Evolutionary conservation across 306 rosid species (phyloP), one percentile per base, ranked within the genome.

Genomic region (Datisca glomerata): DNA sequence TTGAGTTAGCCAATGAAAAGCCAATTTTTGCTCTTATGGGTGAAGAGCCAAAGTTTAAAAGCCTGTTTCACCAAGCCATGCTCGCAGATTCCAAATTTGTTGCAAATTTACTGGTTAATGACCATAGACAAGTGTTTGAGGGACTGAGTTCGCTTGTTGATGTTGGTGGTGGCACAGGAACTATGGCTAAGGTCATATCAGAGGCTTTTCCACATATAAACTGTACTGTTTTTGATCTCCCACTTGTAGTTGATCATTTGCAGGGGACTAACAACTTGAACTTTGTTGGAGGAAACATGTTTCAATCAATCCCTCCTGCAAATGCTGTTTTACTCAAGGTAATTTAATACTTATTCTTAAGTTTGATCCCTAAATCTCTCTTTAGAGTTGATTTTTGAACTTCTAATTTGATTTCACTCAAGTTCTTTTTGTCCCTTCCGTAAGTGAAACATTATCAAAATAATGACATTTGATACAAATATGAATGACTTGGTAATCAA

Each of bases 101-200:
- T 6, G 18, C 48, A 0, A 17, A 18, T 36, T 12, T 32, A 16
- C 9, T 67, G 35, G 17, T 54, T 11, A 43, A 59, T 7, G 51
- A 54, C 16, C 45, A 38, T 24, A 46, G 46, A 41, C 38, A 23
- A 0, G 71, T 63, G 17, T 72, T 72, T 5, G 23, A 57, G 7
- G 59, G 74, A 0, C 12, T 67, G 41, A 24, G 23, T 15, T 53
- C 74, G 2, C 12, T 72, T 56, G 71, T 72, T 8, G 74, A 71
- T 41, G 61, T 71, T 8, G 70, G 56, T 2, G 70, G 79, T 4
- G 70, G 79, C 34, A 67, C 49, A 0, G 79, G 74, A 0, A 22
- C 45, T 2, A 20, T 66, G 74, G 61, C 61, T 14, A 67, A 34
- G 38, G 71, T 51, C 5, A 49, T 72, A 21, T 70, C 51, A 1